Percentiles rank a stretch among this genome's conserved stretches.
phyloP scores from a whole-genome alignment of 2,329 filamentous ascomycete species.

The Myriosclerotinia duriaeana region DNA sequence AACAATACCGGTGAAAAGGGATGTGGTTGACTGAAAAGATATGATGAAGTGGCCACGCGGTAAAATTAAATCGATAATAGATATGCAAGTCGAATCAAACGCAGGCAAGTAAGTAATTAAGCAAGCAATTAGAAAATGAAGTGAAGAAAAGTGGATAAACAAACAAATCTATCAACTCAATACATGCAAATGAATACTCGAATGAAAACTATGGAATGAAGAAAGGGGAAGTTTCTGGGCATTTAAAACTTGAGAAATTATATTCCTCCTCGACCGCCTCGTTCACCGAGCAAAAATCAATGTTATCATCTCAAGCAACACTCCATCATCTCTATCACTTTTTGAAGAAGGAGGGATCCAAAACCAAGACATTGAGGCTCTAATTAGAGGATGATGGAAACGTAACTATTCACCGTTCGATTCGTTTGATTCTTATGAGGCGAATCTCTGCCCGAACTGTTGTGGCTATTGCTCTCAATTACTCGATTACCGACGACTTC shows the following conservation, averaged over 20 bases:
- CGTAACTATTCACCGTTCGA: conserved; percentile 17
- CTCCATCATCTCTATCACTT: conserved; percentile 4
- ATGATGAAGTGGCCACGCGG: not conserved
- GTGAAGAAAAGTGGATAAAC: conserved; percentile 7
- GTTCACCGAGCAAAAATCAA: not conserved
- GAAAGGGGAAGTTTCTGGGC: not conserved
- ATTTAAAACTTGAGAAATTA: conserved; percentile 2
- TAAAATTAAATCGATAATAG: not conserved
- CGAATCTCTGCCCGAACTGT: conserved; percentile 6
- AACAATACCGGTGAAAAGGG: not conserved
- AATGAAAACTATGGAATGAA: not conserved
- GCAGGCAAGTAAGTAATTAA: not conserved
- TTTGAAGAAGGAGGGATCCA: conserved; percentile 6
- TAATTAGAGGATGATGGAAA: conserved; percentile 12
- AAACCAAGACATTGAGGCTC: conserved; percentile 14
- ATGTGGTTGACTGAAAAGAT: not conserved
- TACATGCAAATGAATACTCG: conserved; percentile 1
- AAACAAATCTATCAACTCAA: not conserved
- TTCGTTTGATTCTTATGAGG: conserved; percentile 5
- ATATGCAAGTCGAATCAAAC: not conserved
- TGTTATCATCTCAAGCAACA: not conserved
- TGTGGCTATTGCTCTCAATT: conserved; percentile 9
- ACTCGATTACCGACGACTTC: conserved; percentile 15
- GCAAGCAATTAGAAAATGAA: conserved; percentile 5
- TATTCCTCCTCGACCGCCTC: conserved; percentile 8